Conservation (phyloP, 75 land plant genomes). For the Sequoia sempervirens region DNA sequence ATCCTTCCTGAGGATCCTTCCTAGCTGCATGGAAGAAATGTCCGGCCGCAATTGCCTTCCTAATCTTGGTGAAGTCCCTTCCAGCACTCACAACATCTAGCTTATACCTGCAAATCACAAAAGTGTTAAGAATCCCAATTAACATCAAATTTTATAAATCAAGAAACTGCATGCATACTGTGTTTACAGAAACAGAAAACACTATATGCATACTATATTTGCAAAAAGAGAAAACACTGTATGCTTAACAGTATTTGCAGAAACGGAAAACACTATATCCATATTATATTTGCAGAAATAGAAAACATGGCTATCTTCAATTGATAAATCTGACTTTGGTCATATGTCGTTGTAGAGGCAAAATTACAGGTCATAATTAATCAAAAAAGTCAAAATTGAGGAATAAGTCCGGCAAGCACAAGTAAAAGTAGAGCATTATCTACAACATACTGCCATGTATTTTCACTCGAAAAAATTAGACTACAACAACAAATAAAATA, state of each 20-base stretch:
- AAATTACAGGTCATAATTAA: not conserved
- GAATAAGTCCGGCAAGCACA: not conserved
- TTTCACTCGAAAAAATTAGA: not conserved
- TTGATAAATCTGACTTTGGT: too few relatives aligned
- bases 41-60: constrained; percentile 85
- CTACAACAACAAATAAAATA: not conserved
- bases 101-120: constrained; percentile 51
- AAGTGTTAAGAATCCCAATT: not conserved
- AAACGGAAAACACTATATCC: too few relatives aligned
- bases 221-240: too few relatives aligned
- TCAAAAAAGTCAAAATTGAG: not conserved
- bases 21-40: constrained; percentile 88
- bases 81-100: constrained; percentile 87
- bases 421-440: not conserved
- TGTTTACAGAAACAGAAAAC: not conserved
- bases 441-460: not conserved
- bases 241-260: not conserved
- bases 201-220: not conserved
- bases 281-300: not conserved
- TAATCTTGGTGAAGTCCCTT: constrained; percentile 69
- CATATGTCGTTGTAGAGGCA: too few relatives aligned
- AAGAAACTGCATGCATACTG: not conserved
- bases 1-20: constrained; percentile 90
- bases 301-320: not conserved
- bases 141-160: not conserved